Evolutionary conservation across 148 eudicot species (phyloP).

Genomic region (Hydrangea macrophylla): DNA sequence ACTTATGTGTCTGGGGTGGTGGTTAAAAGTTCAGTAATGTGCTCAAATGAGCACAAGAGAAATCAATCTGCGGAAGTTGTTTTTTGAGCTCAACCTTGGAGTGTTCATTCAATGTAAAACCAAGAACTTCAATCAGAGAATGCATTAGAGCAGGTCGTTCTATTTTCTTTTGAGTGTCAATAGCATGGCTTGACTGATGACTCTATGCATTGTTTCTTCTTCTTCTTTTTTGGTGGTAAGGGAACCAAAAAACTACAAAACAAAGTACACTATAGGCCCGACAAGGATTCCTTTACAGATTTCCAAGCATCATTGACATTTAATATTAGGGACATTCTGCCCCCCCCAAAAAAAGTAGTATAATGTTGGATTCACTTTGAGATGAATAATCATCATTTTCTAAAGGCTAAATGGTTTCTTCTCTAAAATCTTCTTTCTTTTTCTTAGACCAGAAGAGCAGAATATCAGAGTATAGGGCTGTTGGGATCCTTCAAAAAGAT

Average conservation of each 20-base stretch:
- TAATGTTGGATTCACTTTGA: conserved; percentile 7
- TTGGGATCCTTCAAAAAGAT: conserved; percentile 73
- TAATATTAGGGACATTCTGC: no score
- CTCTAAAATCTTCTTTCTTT: conserved; percentile 13
- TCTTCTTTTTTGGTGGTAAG: neutral
- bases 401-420: neutral
- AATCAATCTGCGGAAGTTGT: neutral
- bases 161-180: neutral
- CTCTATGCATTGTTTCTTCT: neutral
- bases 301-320: no score
- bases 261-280: no score
- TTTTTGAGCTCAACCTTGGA: neutral
- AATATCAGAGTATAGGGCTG: conserved; percentile 71
- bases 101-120: neutral
- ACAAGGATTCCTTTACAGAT: no score
- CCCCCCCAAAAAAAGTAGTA: no score
- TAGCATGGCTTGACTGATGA: neutral
- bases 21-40: neutral
- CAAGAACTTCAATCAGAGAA: neutral
- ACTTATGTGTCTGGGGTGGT: no score
- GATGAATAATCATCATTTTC: neutral
- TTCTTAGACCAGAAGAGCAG: conserved; percentile 81
- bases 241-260: no score
- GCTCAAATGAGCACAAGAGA: neutral
- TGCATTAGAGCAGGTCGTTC: neutral